Base-by-base conservation (phyloP, 2,329 filamentous ascomycete genomes). In the Colletotrichum navitas region DNA sequence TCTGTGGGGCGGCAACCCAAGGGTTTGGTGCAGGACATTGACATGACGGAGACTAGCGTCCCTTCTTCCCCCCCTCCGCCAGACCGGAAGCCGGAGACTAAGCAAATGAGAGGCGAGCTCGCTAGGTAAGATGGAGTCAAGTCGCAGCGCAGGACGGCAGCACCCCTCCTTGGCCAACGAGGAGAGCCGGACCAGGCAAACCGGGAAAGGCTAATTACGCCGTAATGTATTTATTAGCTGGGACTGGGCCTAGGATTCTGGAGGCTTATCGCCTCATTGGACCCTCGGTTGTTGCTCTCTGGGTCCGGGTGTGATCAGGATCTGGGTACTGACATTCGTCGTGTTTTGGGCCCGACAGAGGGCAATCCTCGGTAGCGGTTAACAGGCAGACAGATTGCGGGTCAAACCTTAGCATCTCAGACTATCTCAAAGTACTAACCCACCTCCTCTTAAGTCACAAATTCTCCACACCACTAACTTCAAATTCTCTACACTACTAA, bases 131-230 rank as follows among this genome's bases (percentile, higher is more conserved):
- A 72, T 69, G 66, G 66, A 69, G 66, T 64, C 52, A 54, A 68
- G 66, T 64, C 43, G 59, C 69, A 59, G 47, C 60, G 60, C 34
- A 52, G 54, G 67, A 49, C 60, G 45, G 60, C 59, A 49, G 18
- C 45, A 12, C 29, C 47, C 66, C 63, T 41, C 61, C 36, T 7
- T 16, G 49, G 51, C 61, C 26, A 55, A 54, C 54, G 69, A 59
- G 69, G 69, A 47, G 64, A 41, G 47, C 54, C 60, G 66, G 69
- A 34, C 60, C 52, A 64, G 36, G 52, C 47, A 52, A 63, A 54
- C 69, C 69, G 65, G 68, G 66, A 72, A 60, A 72, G 69, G 54
- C 69, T 72, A 72, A 64, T 72, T 29, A 49, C 54, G 69, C 54
- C 47, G 69, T 69, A 36, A 36, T 36, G 34, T 36, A 11, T 8